These are phyloP conservation scores for Agrostemma githago DNA, from an alignment of 148 eudicot genomes.

Conservation along the genomic window DNA sequence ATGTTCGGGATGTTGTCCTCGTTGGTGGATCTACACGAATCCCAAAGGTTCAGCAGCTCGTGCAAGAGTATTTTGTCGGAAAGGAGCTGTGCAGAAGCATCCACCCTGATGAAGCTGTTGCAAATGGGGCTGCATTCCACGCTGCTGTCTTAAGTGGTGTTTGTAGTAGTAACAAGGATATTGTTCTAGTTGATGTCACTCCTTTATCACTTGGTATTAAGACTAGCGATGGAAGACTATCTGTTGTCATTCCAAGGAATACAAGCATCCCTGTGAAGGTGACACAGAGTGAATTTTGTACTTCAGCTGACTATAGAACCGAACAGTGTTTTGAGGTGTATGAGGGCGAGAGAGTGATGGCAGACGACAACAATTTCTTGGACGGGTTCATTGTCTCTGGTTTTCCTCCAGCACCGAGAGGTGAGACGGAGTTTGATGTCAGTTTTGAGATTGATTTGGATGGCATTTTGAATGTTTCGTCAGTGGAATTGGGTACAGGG, in stretches of 20 bases:
- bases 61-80: slow-evolving; percentile 19
- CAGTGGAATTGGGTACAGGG: neutral
- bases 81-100: slow-evolving; percentile 12
- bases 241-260: slow-evolving; percentile 5
- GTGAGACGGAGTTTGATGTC: neutral
- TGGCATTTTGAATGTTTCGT: slow-evolving; percentile 25
- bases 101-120: no score
- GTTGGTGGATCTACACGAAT: slow-evolving; percentile 33
- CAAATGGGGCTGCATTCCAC: slow-evolving; percentile 25
- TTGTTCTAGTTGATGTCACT: slow-evolving; percentile 10
- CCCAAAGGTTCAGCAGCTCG: slow-evolving; percentile 26
- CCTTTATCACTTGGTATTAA: slow-evolving; percentile 21
- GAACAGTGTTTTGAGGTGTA: neutral
- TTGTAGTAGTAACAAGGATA: no score
- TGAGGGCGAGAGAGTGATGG: slow-evolving; percentile 21
- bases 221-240: accelerated
- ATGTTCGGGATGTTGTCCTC: slow-evolving; percentile 25
- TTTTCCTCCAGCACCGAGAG: slow-evolving; percentile 13
- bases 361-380: slow-evolving; percentile 15
- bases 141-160: slow-evolving; percentile 14
- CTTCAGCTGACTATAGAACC: neutral
- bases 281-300: neutral
- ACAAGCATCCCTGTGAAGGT: slow-evolving; percentile 9
- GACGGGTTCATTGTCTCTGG: neutral
- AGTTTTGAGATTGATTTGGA: slow-evolving; percentile 1